These are phyloP conservation scores for Erythrobasidium yunnanense DNA, from an alignment of 768 basidiomycete genomes.

Conservation along the genomic window DNA sequence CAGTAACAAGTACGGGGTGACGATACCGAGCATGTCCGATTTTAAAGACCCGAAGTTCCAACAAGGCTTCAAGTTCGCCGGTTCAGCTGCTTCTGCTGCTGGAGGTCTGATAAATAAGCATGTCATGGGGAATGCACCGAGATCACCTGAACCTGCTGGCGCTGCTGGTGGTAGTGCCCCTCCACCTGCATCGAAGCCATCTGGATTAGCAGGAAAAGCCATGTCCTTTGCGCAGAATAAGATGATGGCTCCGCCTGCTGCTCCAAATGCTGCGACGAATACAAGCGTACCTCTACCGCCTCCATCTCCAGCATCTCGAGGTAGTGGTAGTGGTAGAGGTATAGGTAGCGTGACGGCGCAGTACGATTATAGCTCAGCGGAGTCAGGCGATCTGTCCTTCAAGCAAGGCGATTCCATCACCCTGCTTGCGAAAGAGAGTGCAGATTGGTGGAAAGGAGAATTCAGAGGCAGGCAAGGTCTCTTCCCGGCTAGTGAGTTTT, in stretches of 20 bases:
- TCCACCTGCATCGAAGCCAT: background rate
- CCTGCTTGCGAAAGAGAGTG: slow-evolving; percentile 2
- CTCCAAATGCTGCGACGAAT: background rate
- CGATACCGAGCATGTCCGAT: slow-evolving; percentile 16
- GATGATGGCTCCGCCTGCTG: background rate
- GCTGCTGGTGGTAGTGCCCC: background rate
- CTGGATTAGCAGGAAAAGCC: background rate
- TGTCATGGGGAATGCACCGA: background rate
- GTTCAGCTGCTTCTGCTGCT: background rate
- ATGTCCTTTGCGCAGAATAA: background rate
- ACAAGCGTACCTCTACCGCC: background rate
- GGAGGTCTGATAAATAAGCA: slow-evolving; percentile 18
- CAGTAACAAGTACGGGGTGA: slow-evolving; percentile 19
- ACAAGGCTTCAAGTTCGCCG: slow-evolving; percentile 15
- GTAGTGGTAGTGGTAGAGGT: background rate
- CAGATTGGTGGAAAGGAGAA: background rate
- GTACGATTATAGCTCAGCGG: slow-evolving; percentile 17
- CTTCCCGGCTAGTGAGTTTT: slow-evolving; percentile 15
- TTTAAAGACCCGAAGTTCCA: slow-evolving; percentile 24
- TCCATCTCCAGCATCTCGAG: background rate
- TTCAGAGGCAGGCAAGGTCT: slow-evolving; percentile 10
- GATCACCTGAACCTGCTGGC: background rate
- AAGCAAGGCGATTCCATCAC: slow-evolving; percentile 20
- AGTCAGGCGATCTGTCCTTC: slow-evolving; percentile 16
- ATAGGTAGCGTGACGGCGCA: slow-evolving; percentile 20